A percentile compares a stretch with the other conserved stretches of the same genome.
Conservation (phyloP, 139 green algal genomes). For the Chlorella sp. region DNA sequence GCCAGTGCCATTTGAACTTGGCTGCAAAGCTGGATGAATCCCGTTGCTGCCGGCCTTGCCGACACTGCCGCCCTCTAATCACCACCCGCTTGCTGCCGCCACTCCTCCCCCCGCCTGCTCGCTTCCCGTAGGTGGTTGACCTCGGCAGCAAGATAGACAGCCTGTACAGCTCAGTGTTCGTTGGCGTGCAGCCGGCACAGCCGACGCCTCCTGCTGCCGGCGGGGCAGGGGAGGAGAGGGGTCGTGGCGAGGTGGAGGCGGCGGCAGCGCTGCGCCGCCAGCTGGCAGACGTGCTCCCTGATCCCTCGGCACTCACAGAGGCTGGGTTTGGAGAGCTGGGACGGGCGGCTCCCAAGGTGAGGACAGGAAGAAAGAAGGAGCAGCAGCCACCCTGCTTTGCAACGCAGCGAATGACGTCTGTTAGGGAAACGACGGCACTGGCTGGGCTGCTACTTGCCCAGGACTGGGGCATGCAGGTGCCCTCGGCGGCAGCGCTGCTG, state of each 20-base stretch:
- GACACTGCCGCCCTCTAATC: neutral
- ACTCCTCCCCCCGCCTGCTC: neutral
- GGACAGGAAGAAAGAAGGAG: too few species aligned
- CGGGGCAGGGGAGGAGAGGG: neutral
- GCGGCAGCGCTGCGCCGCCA: neutral
- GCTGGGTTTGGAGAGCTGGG: conserved; percentile 55
- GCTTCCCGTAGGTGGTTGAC: conserved; percentile 34
- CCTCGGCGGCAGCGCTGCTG: too few species aligned
- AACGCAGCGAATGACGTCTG: too few species aligned
- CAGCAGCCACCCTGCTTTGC: too few species aligned
- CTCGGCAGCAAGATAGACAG: conserved; percentile 57
- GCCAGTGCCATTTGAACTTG: too few species aligned
- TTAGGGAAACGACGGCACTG: too few species aligned
- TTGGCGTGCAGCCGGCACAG: neutral
- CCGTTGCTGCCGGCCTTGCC: neutral
- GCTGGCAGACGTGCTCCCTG: neutral
- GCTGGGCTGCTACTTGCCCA: too few species aligned
- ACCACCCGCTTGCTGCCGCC: neutral
- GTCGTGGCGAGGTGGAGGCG: neutral
- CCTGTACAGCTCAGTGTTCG: conserved; percentile 61
- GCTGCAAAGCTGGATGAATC: neutral
- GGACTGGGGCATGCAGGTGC: too few species aligned
- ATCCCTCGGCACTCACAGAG: conserved; percentile 37
- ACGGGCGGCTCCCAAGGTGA: conserved; percentile 25
- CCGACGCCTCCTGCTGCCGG: neutral